phyloP scores from a whole-genome alignment of 2,329 filamentous ascomycete species.

The Chaetomium strumarium region DNA sequence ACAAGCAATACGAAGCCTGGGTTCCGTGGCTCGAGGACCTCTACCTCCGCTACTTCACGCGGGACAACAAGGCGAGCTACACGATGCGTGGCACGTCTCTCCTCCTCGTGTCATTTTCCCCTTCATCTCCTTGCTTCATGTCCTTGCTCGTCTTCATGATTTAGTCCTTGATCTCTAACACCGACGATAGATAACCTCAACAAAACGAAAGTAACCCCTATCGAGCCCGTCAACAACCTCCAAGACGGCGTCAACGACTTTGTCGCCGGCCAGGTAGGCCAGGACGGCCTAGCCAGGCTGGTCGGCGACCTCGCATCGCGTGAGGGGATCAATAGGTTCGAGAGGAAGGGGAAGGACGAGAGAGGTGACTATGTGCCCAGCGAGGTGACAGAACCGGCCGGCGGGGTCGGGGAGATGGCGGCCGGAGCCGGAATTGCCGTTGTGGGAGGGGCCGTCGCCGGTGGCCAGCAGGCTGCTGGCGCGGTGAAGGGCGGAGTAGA shows the following conservation, averaged over 20 bases:
- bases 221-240: constrained; percentile 60
- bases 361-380: constrained; percentile 42
- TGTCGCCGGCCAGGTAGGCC: constrained; percentile 57
- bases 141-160: neutral
- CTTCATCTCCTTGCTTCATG: neutral
- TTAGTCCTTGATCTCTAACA: neutral
- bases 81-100: constrained; percentile 53
- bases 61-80: constrained; percentile 71
- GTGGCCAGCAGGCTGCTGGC: neutral
- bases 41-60: constrained; percentile 67
- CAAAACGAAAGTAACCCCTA: constrained; percentile 64
- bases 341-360: constrained; percentile 59
- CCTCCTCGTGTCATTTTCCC: neutral
- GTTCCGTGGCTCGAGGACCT: constrained; percentile 71
- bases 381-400: neutral
- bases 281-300: constrained; percentile 61
- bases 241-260: constrained; percentile 62
- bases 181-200: constrained; percentile 51
- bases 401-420: constrained; percentile 8
- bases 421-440: neutral
- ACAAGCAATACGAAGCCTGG: constrained; percentile 68
- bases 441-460: neutral
- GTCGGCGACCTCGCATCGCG: constrained; percentile 56
- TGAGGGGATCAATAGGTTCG: constrained; percentile 60
- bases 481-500: neutral